Conservation (phyloP, 306 rosid species). For the Prunus mongolica region DNA sequence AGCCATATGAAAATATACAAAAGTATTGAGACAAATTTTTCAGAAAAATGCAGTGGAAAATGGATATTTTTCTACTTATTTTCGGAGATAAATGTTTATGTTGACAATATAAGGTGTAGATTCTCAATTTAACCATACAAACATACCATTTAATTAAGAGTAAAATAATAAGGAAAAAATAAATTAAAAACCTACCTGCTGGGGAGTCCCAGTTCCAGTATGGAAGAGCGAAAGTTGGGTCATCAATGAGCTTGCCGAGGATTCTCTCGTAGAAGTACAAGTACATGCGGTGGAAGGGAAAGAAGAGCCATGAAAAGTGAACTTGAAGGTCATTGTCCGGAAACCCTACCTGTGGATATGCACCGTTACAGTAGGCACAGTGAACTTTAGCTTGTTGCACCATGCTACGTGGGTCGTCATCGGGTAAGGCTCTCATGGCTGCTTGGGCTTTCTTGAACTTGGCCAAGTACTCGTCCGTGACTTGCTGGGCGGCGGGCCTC, state of each 20-base stretch:
- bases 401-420: constrained; percentile 59
- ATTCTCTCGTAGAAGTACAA: constrained; percentile 68
- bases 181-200: background rate
- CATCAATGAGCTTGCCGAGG: constrained; percentile 50
- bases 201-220: constrained; percentile 83
- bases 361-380: constrained; percentile 79
- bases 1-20: too few species aligned
- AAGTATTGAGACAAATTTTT: too few species aligned
- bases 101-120: background rate
- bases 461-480: constrained; percentile 28
- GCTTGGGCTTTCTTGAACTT: constrained; percentile 50
- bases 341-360: constrained; percentile 51
- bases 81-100: too few species aligned
- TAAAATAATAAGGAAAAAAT: too few species aligned
- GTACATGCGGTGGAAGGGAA: constrained; percentile 66
- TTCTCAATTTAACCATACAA: background rate
- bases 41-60: too few species aligned
- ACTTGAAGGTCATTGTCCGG: constrained; percentile 62
- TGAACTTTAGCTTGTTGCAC: constrained; percentile 63
- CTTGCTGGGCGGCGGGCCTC: constrained; percentile 59
- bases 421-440: constrained; percentile 60
- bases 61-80: too few species aligned
- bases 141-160: too few species aligned
- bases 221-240: constrained; percentile 45
- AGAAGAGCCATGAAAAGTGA: constrained; percentile 71